Evolutionary conservation across 257 asterid species (phyloP).

Genomic region (Lycium ferocissimum): DNA sequence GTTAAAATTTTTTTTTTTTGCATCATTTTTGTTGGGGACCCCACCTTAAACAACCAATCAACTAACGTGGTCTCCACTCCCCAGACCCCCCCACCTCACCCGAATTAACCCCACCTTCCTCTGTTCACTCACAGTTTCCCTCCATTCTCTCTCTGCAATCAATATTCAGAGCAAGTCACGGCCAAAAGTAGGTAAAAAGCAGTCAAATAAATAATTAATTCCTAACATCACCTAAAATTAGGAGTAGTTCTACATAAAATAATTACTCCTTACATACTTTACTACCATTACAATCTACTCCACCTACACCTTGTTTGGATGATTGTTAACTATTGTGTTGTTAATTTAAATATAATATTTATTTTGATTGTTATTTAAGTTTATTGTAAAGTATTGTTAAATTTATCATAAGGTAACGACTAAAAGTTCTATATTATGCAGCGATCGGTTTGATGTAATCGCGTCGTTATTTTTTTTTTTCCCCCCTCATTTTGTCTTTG

Average conservation of each 20-base stretch:
- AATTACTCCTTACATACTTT: neutral
- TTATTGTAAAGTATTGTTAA: no score
- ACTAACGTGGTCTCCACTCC: neutral
- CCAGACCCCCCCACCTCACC: no score
- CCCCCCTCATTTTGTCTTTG: no score
- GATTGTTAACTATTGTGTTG: no score
- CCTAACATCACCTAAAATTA: neutral
- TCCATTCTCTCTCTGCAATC: neutral
- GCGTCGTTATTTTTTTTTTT: no score
- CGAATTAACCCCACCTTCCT: neutral
- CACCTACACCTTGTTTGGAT: neutral
- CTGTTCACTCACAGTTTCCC: neutral
- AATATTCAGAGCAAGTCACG: slow-evolving; percentile 20
- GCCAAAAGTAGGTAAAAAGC: slow-evolving; percentile 29
- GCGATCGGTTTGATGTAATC: no score
- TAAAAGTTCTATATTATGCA: no score
- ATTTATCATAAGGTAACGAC: no score
- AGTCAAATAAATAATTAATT: neutral
- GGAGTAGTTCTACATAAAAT: neutral
- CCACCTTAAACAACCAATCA: neutral
- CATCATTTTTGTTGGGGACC: no score
- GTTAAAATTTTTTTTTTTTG: no score
- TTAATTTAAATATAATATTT: no score
- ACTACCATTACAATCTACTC: slow-evolving; percentile 27
- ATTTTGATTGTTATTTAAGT: no score